phyloP scores from a whole-genome alignment of 257 asterid genomes.

The Fraxinus americana region DNA sequence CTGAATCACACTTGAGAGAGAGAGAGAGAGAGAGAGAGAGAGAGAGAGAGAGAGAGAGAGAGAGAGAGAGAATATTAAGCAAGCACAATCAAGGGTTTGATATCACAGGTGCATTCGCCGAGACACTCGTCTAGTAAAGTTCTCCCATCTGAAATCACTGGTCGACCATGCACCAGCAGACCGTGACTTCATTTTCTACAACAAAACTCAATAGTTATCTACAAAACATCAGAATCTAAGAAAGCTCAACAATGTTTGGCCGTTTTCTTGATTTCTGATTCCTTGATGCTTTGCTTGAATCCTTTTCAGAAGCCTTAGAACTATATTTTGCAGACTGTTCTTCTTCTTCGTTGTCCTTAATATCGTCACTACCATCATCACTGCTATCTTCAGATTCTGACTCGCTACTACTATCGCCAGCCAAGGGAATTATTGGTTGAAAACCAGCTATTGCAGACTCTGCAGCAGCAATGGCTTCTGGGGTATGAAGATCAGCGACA shows the following conservation, averaged over 20 bases:
- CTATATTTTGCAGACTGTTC: constrained; percentile 25
- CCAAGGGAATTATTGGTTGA: constrained; percentile 40
- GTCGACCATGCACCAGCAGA: not conserved
- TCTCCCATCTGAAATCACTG: too few relatives aligned
- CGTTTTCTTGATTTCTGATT: constrained; percentile 44
- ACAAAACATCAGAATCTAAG: constrained; percentile 21
- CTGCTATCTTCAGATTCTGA: constrained; percentile 52
- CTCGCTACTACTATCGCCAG: constrained; percentile 39
- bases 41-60: too few relatives aligned
- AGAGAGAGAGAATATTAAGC: too few relatives aligned
- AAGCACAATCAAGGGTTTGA: too few relatives aligned
- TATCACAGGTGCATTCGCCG: too few relatives aligned
- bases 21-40: too few relatives aligned
- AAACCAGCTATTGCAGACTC: constrained; percentile 76
- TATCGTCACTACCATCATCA: constrained; percentile 32
- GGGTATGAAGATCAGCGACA: constrained; percentile 91
- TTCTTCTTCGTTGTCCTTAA: constrained; percentile 11
- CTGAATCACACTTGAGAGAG: too few relatives aligned
- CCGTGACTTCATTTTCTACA: not conserved
- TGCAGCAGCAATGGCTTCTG: constrained; percentile 91
- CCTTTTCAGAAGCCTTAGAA: constrained; percentile 23
- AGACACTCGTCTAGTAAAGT: too few relatives aligned
- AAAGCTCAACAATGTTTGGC: constrained; percentile 61
- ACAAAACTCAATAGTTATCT: not conserved
- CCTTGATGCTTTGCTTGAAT: constrained; percentile 26